These are phyloP conservation scores for Calonectria crousiana DNA, from an alignment of 2,329 filamentous ascomycete genomes.

Conservation along the genomic window DNA sequence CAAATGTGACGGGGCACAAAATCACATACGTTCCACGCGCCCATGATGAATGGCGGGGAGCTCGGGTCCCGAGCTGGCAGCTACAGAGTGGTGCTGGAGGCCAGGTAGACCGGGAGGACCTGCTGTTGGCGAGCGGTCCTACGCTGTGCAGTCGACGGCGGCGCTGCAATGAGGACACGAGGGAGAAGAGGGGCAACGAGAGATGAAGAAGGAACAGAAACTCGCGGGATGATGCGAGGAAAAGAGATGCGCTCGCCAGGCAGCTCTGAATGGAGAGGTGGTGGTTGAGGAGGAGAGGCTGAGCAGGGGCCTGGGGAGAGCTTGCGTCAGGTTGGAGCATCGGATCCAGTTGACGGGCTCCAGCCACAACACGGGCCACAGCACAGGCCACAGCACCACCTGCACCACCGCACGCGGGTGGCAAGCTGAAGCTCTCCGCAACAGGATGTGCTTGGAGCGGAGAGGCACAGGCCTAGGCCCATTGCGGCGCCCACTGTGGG, in stretches of 20 bases:
- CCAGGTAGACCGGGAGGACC: slow-evolving; percentile 28
- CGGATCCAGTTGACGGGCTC: background rate
- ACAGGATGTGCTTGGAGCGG: background rate
- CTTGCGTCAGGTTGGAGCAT: slow-evolving; percentile 43
- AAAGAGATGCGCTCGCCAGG: slow-evolving; percentile 32
- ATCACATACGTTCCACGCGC: slow-evolving; percentile 55
- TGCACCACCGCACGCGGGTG: background rate
- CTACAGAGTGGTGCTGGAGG: slow-evolving; percentile 19
- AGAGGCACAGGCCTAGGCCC: background rate
- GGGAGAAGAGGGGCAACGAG: background rate
- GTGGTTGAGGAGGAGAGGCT: slow-evolving; percentile 34
- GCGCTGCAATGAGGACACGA: background rate
- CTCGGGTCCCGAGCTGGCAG: slow-evolving; percentile 29
- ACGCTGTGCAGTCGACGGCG: background rate
- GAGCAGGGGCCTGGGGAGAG: slow-evolving; percentile 34
- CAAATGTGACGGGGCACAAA: background rate
- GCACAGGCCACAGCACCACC: slow-evolving; percentile 4
- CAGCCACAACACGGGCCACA: slow-evolving; percentile 3
- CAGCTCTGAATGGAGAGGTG: slow-evolving; percentile 37
- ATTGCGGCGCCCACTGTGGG: background rate
- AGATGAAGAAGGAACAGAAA: background rate
- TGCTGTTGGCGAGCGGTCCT: slow-evolving; percentile 11
- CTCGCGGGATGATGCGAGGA: slow-evolving; percentile 19
- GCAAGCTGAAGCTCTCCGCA: background rate
- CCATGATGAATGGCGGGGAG: slow-evolving; percentile 48